phyloP scores from a whole-genome alignment of 352 stramenopile genomes.

The Pseudoperonospora humuli region DNA sequence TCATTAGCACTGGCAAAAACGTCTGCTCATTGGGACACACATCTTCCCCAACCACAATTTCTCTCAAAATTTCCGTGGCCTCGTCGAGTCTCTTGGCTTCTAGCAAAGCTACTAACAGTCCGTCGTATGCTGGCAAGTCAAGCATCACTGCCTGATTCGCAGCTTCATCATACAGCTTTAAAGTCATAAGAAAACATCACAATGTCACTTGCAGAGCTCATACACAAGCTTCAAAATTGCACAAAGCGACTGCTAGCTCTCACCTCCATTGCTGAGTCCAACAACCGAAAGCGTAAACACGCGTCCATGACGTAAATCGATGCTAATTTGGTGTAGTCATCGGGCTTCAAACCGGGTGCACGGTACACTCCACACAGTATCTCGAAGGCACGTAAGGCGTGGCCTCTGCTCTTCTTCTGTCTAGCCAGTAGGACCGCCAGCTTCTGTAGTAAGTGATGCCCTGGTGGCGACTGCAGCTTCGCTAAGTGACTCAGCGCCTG shows the following conservation, averaged over 20 bases:
- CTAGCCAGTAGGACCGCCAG: conserved; percentile 44
- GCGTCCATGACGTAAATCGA: conserved; percentile 66
- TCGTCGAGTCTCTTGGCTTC: conserved; percentile 38
- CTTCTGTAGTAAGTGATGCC: conserved; percentile 29
- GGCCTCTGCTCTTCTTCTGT: conserved; percentile 23
- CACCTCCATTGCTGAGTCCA: conserved; percentile 57
- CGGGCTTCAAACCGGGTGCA: conserved; percentile 26
- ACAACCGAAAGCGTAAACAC: conserved; percentile 41
- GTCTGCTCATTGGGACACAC: conserved; percentile 36
- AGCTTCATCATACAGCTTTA: conserved; percentile 51
- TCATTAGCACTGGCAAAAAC: conserved; percentile 40
- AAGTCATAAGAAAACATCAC: conserved; percentile 2
- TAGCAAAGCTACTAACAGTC: conserved; percentile 37
- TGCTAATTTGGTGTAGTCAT: conserved; percentile 56
- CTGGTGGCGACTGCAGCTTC: conserved; percentile 29
- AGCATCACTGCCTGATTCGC: conserved; percentile 44
- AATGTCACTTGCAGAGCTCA: conserved; percentile 8
- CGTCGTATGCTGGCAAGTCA: conserved; percentile 52
- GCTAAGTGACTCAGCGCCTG: conserved; percentile 34
- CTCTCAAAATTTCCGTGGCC: conserved; percentile 41
- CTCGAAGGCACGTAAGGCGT: conserved; percentile 27
- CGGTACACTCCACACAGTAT: conserved; percentile 37
- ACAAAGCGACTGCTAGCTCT: not conserved
- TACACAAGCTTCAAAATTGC: conserved; percentile 1
- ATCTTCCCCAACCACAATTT: conserved; percentile 35